These are phyloP conservation scores for Thelonectria blattea DNA, from an alignment of 2,329 filamentous ascomycete genomes.

Conservation along the genomic window DNA sequence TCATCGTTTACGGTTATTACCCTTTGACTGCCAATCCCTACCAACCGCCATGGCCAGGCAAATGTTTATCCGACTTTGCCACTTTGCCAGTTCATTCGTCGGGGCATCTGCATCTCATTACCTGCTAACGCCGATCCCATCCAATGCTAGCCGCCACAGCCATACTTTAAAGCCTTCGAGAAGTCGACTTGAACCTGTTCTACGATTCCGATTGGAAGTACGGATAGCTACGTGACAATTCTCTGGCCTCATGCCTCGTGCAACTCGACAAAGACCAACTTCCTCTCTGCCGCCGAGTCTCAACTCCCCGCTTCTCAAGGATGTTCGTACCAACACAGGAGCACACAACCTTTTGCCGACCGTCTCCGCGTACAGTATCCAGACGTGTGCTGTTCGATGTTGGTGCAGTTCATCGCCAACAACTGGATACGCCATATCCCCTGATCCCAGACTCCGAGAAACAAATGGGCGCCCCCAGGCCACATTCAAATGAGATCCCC, in stretches of 20 bases:
- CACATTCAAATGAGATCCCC: conserved; percentile 11
- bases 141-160: conserved; percentile 1
- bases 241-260: neutral
- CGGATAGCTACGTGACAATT: neutral
- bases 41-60: conserved; percentile 3
- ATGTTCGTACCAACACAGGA: neutral
- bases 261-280: neutral
- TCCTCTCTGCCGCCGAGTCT: neutral
- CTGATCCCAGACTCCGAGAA: conserved; percentile 5
- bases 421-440: neutral
- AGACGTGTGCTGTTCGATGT: too few relatives aligned
- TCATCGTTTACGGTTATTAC: conserved; percentile 4
- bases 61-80: conserved; percentile 4
- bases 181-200: neutral
- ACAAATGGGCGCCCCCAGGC: conserved; percentile 1
- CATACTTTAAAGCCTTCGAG: neutral
- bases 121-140: neutral
- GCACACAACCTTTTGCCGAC: neutral
- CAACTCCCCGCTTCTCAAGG: too few relatives aligned
- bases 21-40: conserved; percentile 2
- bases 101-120: neutral
- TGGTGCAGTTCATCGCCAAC: too few relatives aligned
- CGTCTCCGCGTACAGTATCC: neutral
- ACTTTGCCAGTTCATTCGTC: conserved; percentile 1
- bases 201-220: too few relatives aligned